Evolutionary conservation across 176 grass and related monocot genomes (phyloP).

Genomic region (Oryza officinalis): DNA sequence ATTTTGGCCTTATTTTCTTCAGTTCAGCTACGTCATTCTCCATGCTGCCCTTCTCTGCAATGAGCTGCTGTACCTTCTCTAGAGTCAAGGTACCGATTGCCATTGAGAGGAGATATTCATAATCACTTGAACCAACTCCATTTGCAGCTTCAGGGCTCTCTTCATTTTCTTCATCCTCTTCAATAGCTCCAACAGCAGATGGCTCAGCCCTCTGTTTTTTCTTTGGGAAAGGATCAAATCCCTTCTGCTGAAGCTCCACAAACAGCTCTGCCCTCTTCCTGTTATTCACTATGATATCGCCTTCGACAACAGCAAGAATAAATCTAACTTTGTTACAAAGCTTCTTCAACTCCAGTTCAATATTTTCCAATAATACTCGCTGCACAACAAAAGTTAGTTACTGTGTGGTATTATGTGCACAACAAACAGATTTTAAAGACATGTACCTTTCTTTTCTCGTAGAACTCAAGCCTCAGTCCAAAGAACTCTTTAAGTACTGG

Average conservation of each 20-base stretch:
- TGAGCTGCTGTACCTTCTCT: slow-evolving; percentile 68
- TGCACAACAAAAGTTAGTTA: slow-evolving; percentile 34
- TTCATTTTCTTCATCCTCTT: slow-evolving; percentile 52
- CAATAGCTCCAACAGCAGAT: slow-evolving; percentile 54
- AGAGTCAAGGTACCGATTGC: slow-evolving; percentile 78
- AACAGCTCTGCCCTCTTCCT: slow-evolving; percentile 84
- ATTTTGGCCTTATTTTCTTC: slow-evolving; percentile 36
- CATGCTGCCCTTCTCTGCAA: slow-evolving; percentile 51
- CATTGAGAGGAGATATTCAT: slow-evolving; percentile 92
- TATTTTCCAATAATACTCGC: slow-evolving; percentile 57
- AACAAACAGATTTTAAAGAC: neutral
- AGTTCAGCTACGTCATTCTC: slow-evolving; percentile 50
- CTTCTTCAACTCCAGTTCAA: slow-evolving; percentile 62
- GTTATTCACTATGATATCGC: slow-evolving; percentile 63
- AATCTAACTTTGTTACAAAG: slow-evolving; percentile 75
- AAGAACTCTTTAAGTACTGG: slow-evolving; percentile 85
- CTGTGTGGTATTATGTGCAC: neutral
- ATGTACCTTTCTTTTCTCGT: slow-evolving; percentile 81
- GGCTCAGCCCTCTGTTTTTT: slow-evolving; percentile 48
- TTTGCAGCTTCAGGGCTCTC: slow-evolving; percentile 41
- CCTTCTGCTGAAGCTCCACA: slow-evolving; percentile 56
- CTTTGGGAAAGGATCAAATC: slow-evolving; percentile 69
- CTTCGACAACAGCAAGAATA: slow-evolving; percentile 61
- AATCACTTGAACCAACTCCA: slow-evolving; percentile 45
- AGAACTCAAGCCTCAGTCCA: slow-evolving; percentile 60